A percentile compares a stretch with the other conserved stretches of the same genome.
Conservation (phyloP, 768 basidiomycete species). For the Neoboletus brunneissimus region DNA sequence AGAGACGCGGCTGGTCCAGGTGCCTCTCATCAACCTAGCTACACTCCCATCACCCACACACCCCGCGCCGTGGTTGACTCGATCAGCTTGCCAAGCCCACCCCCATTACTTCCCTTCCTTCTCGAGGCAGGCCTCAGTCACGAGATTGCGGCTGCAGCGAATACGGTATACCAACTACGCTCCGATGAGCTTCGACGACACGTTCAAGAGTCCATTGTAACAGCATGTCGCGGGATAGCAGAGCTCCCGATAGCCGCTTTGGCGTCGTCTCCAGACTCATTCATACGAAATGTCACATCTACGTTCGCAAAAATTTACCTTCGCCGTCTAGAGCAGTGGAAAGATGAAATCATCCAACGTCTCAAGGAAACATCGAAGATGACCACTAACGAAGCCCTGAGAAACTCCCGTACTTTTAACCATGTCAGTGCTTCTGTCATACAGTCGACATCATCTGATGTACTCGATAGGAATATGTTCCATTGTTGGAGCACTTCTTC, state of each 20-base stretch:
- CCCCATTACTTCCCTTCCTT: neutral
- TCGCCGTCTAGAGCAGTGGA: neutral
- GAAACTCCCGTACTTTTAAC: neutral
- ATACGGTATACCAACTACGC: neutral
- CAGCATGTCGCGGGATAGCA: neutral
- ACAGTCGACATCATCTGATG: accelerated
- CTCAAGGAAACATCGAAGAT: neutral
- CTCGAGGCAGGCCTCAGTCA: neutral
- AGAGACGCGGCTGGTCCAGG: too few relatives aligned
- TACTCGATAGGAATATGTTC: neutral
- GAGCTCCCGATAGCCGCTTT: neutral
- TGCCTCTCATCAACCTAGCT: too few relatives aligned
- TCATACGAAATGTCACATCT: neutral
- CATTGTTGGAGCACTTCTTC: conserved; percentile 12
- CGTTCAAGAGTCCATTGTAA: neutral
- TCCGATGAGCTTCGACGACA: neutral
- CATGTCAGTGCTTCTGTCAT: neutral
- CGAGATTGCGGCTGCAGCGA: neutral
- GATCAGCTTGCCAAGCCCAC: neutral
- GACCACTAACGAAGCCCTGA: accelerated
- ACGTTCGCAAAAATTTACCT: neutral
- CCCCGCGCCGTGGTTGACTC: too few relatives aligned
- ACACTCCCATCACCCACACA: too few relatives aligned
- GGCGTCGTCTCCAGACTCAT: accelerated
- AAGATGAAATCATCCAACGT: neutral